Base-by-base conservation (phyloP, 192 early-diverging fungal species). In the Coemansia sp. region DNA sequence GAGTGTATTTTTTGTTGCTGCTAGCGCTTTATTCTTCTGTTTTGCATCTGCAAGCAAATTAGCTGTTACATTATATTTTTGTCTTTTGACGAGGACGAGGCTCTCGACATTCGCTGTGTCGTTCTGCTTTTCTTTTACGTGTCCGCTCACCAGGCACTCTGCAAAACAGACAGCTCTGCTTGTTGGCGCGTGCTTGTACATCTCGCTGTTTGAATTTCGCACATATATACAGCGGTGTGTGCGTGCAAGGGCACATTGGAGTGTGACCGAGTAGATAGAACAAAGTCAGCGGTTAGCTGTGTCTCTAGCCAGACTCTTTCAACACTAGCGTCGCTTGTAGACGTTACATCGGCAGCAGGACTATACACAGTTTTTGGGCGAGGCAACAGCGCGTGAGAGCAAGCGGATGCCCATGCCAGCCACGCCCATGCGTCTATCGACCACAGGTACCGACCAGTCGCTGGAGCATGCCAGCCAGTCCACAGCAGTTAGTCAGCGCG, bases 391-490 rank as follows among this genome's bases (percentile, higher is more conserved):
- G 32, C 32, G 32, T 35, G 32, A 47, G 43, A 49, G 48, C n/a
- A 19, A 49, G 48, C 20, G 19, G 16, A 49, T 54, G 29, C 12
- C 16, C 16, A 54, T 64, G 62, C 26, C 53, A 47, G 45, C 54
- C 37, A 26, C 59, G 49, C 64, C 54, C 20, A 66, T 66, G 68
- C 73, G 59, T 13, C 51, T 60, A 12, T 69, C 64, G 26, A 45
- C 62, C 10, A 59, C 66, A 69, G 59, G 50, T 7, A 41, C 52
- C 16, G 65, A 69, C 66, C 43, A 62, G 47, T 12, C 67, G 27
- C 27, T 69, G 62, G 66, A 69, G 8, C 50, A 61, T 10, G 26
- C 57, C 14, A 41, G 20, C 41, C 65, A 54, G 39, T 24, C 61
- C 14, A 35, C n/a, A 38, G 13, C 52, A 26, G 51, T 20, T 41